Evolutionary conservation across 169 alveolate species (phyloP).

Genomic region (Eimeria zaria): DNA sequence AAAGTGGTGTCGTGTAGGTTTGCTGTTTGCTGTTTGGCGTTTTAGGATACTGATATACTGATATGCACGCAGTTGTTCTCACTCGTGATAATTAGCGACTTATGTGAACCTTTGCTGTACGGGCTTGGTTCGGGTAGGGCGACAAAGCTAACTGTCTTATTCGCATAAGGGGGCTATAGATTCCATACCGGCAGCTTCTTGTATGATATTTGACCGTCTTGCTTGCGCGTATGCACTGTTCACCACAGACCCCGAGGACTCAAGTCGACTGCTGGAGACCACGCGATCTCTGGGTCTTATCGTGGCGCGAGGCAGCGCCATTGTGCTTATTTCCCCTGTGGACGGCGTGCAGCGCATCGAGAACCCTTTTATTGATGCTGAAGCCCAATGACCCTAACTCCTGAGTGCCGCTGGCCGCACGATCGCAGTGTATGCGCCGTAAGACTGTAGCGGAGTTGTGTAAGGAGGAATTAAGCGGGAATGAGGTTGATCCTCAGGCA

Average conservation of each 20-base stretch:
- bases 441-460: not conserved
- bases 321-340: constrained; percentile 92
- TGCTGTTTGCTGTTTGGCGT: not conserved
- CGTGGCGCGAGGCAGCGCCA: constrained; percentile 96
- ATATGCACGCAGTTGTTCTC: not conserved
- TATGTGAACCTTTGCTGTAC: not conserved
- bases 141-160: no score
- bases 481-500: not conserved
- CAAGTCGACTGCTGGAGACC: constrained; percentile 89
- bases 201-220: not conserved
- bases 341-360: constrained; percentile 94
- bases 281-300: constrained; percentile 93
- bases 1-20: not conserved
- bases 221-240: not conserved
- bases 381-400: constrained; percentile 53
- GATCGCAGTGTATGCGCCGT: not conserved
- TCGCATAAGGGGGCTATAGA: no score
- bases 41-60: no score
- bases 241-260: constrained; percentile 91
- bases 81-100: not conserved
- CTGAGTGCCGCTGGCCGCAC: not conserved
- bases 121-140: not conserved
- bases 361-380: constrained; percentile 90
- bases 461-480: not conserved
- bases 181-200: not conserved